A percentile compares a stretch with the other conserved stretches of the same genome.
These are phyloP conservation scores for Santalum album DNA, from an alignment of 164 flowering plant species.

Conservation along the genomic window DNA sequence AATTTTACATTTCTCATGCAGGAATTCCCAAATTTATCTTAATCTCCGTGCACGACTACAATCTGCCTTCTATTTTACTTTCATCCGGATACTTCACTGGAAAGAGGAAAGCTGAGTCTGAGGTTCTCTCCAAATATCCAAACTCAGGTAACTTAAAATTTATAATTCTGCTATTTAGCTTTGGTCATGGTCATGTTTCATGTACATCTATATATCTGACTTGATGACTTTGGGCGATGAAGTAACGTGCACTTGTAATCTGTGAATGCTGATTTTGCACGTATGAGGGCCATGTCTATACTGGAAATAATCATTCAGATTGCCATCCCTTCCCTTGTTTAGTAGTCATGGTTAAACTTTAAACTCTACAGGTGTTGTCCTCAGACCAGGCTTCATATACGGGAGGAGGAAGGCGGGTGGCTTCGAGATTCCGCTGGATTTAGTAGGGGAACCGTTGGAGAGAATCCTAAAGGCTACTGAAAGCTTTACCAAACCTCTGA, in stretches of 20 bases:
- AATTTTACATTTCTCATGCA: slow-evolving; percentile 19
- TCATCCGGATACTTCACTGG: slow-evolving; percentile 85
- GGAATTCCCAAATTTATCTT: slow-evolving; percentile 89
- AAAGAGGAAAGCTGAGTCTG: slow-evolving; percentile 91
- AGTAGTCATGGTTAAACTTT: no score
- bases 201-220: no score
- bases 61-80: slow-evolving; percentile 77
- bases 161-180: neutral
- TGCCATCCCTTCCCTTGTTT: no score
- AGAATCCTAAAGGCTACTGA: slow-evolving; percentile 52
- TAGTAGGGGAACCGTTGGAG: slow-evolving; percentile 83
- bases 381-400: slow-evolving; percentile 92
- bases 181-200: no score
- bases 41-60: slow-evolving; percentile 95
- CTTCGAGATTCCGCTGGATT: slow-evolving; percentile 80
- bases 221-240: no score
- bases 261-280: no score
- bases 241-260: no score
- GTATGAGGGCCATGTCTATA: no score
- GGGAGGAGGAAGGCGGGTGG: slow-evolving; percentile 81
- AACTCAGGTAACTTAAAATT: slow-evolving; percentile 49
- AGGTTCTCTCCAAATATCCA: slow-evolving; percentile 81
- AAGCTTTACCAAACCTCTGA: slow-evolving; percentile 60
- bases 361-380: slow-evolving; percentile 58
- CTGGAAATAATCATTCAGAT: no score